Evolutionary conservation across 495 filamentous ascomycete species (phyloP), one percentile per base, ranked within the genome.

Genomic region (Sporormia fimetaria): DNA sequence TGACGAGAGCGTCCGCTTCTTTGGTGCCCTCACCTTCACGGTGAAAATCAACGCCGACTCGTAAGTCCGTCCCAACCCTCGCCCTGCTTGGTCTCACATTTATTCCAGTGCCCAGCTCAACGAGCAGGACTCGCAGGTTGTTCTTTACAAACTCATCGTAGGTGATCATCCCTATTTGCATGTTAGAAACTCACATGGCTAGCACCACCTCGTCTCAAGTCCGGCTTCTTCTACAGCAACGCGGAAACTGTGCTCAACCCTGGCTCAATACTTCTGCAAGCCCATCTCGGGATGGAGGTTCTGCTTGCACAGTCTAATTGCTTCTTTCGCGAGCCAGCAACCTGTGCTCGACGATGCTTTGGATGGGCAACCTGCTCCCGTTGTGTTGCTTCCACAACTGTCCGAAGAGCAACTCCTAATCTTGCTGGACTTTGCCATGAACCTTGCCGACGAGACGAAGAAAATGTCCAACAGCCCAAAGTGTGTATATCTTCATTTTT

Each of bases 21-120:
- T 87, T 58, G 90, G 82, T n/a, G 90, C 88, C 21, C 68, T 93
- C 44, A 95, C 87, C 0, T 84, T 94, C 52, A 90, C 80, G 11
- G 78, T 95, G 33, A 95, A 95, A 63, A 67, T 95, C 34, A 94
- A 95, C 49, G 71, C 74, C 23, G 81, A 88, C 56, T 82, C 74
- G 83, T 83, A 63, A 35, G 62, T 51, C 7, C 21, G 33, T n/a
- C 17, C 9, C 8, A n/a, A 21, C 15, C 9, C 1, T 37, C 7
- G 3, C 20, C 17, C 4, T 23, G 26, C 23, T 21, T 27, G 1
- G 27, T 15, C 18, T 63, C 16, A 66, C 37, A 12, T 14, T 16
- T 9, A 31, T 7, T 9, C 30, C 39, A 82, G 76, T 62, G 64
- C 70, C 41, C 69, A 73, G 3, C 58, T 93, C 38, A 67, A 65